These are phyloP conservation scores for Cucumis hystrix DNA, from an alignment of 306 rosid species.

Conservation along the genomic window DNA sequence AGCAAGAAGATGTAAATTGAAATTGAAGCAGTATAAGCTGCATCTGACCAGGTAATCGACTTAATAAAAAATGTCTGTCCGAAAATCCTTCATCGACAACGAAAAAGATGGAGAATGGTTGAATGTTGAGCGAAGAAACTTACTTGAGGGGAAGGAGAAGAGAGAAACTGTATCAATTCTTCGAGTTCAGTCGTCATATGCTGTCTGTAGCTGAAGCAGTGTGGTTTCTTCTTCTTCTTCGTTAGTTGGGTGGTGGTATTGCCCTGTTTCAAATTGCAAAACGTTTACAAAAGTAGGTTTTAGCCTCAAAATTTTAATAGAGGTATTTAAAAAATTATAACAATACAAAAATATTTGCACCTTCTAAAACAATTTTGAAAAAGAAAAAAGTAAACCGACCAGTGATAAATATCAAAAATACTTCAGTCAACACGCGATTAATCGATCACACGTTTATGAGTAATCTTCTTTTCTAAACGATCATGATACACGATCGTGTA, in stretches of 20 bases:
- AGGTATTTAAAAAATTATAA: too few relatives aligned
- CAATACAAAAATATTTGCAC: too few relatives aligned
- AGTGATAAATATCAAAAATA: too few relatives aligned
- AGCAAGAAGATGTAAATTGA: background rate
- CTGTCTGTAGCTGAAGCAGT: background rate
- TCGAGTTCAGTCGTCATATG: slow-evolving; percentile 88
- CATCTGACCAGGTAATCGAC: background rate
- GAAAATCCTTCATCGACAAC: background rate
- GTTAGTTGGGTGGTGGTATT: background rate
- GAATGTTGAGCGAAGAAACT: background rate
- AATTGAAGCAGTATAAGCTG: background rate
- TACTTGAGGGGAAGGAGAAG: slow-evolving; percentile 73
- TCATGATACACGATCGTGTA: too few relatives aligned
- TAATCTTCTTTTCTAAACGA: too few relatives aligned
- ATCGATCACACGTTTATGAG: too few relatives aligned
- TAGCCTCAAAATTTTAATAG: too few relatives aligned
- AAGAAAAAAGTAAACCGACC: too few relatives aligned
- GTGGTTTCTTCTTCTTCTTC: background rate
- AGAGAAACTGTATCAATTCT: slow-evolving; percentile 64
- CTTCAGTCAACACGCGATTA: too few relatives aligned
- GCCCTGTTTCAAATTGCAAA: background rate
- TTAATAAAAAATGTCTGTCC: background rate
- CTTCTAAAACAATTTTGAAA: too few relatives aligned
- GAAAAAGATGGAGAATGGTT: background rate
- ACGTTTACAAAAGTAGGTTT: background rate